Evolutionary conservation across 306 rosid species (phyloP).

Genomic region (Vicia faba): DNA sequence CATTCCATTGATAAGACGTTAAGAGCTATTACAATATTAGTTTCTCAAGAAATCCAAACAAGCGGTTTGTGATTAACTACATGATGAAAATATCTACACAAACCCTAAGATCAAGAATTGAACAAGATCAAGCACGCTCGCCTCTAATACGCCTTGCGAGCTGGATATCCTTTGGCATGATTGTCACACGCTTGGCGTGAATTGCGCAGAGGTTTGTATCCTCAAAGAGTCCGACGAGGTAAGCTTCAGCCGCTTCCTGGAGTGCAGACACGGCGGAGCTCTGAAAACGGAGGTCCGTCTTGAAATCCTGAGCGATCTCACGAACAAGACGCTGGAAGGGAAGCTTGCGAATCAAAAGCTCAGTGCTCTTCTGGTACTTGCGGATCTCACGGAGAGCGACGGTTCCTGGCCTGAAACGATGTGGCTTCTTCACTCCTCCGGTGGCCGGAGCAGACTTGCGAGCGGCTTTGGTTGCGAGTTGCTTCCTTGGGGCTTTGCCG

Average conservation of each 20-base stretch:
- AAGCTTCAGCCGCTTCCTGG: conserved; percentile 51
- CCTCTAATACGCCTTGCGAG: conserved; percentile 58
- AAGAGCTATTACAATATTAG: neutral
- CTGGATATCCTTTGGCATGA: conserved; percentile 58
- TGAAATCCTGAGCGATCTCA: conserved; percentile 57
- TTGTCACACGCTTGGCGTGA: conserved; percentile 54
- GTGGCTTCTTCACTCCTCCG: conserved; percentile 57
- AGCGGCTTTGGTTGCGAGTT: conserved; percentile 50
- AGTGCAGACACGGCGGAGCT: conserved; percentile 54
- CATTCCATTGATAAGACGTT: conserved; percentile 9
- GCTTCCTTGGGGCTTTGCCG: conserved; percentile 56
- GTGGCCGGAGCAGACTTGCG: conserved; percentile 55
- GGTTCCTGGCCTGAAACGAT: conserved; percentile 50
- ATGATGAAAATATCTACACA: conserved; percentile 31
- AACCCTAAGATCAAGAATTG: neutral
- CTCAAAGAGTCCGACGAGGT: conserved; percentile 48
- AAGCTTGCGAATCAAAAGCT: conserved; percentile 49
- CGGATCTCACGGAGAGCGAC: conserved; percentile 58
- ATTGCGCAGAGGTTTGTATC: conserved; percentile 52
- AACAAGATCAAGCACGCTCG: conserved; percentile 42
- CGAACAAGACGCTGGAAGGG: conserved; percentile 52
- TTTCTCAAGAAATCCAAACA: neutral
- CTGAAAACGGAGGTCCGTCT: conserved; percentile 52
- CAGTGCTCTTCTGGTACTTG: conserved; percentile 56
- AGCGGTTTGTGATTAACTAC: neutral